A percentile compares a stretch with the other conserved stretches of the same genome.
Evolutionary conservation across 495 filamentous ascomycete genomes (phyloP).

Genomic region (Penicillium maclennaniae): DNA sequence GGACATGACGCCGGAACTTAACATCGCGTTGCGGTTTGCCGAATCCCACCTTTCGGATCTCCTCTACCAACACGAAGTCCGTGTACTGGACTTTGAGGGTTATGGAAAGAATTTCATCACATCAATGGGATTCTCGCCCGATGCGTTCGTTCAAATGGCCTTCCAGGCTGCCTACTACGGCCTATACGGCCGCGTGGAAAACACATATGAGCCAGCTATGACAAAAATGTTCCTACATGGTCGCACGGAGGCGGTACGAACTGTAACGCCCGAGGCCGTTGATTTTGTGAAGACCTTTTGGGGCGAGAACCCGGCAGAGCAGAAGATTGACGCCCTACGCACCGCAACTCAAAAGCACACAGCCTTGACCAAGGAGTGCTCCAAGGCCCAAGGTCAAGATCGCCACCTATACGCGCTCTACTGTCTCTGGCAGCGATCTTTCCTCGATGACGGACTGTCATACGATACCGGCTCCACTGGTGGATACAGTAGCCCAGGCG

Average conservation of each 20-base stretch:
- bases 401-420: slow-evolving; percentile 92
- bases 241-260: slow-evolving; percentile 87
- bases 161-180: slow-evolving; percentile 99
- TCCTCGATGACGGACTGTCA: slow-evolving; percentile 63
- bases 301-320: slow-evolving; percentile 76
- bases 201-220: slow-evolving; percentile 97
- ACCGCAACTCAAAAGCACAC: slow-evolving; percentile 81
- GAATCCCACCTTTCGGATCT: slow-evolving; percentile 93
- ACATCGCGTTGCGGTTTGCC: slow-evolving; percentile 87
- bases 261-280: slow-evolving; percentile 74
- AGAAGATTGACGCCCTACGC: slow-evolving; percentile 80
- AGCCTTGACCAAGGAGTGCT: slow-evolving; percentile 76
- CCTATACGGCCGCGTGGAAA: slow-evolving; percentile 89
- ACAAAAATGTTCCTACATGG: slow-evolving; percentile 92
- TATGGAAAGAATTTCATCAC: slow-evolving; percentile 99
- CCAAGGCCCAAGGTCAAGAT: slow-evolving; percentile 90
- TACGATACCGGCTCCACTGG: slow-evolving; percentile 54
- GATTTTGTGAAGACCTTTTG: slow-evolving; percentile 94
- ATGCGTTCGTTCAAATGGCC: slow-evolving; percentile 98
- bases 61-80: slow-evolving; percentile 94
- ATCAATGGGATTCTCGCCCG: slow-evolving; percentile 91
- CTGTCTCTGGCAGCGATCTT: slow-evolving; percentile 86
- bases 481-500: slow-evolving; percentile 50
- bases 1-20: slow-evolving; percentile 93
- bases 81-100: slow-evolving; percentile 80